Evolutionary conservation across 768 basidiomycete species (phyloP).

Genomic region (Cantharellus anzutake): DNA sequence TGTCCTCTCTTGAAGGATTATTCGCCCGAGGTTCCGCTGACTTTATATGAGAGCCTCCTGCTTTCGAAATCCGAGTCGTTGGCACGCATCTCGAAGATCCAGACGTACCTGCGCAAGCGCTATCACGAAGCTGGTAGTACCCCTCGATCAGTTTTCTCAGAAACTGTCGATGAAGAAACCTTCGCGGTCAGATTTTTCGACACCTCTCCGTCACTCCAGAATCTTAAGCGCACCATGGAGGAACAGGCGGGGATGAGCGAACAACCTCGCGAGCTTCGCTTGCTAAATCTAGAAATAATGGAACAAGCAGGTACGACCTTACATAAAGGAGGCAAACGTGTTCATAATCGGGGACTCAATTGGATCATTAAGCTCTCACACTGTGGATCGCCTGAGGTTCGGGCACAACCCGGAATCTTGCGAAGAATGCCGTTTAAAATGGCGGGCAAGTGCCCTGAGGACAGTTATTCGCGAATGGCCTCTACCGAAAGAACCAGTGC

Average conservation of each 20-base stretch:
- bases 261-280: not conserved
- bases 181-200: constrained; percentile 19
- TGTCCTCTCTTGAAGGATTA: constrained; percentile 25
- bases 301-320: no score
- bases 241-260: not conserved
- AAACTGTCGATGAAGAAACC: not conserved
- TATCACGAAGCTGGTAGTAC: not conserved
- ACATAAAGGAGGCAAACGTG: no score
- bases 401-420: constrained; percentile 2
- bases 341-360: not conserved
- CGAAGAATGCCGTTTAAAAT: constrained; percentile 18
- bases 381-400: not conserved
- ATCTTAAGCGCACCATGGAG: not conserved
- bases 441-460: constrained; percentile 7
- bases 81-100: not conserved
- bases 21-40: constrained; percentile 25
- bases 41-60: constrained; percentile 24
- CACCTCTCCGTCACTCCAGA: constrained; percentile 3
- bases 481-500: constrained; percentile 15
- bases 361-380: not conserved
- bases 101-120: not conserved
- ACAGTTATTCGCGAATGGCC: constrained; percentile 31
- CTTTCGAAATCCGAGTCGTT: not conserved
- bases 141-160: not conserved
- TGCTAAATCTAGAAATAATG: no score